These are phyloP conservation scores for Saccharomycopsis lassenensis DNA, from an alignment of 805 yeast genomes.

Conservation along the genomic window DNA sequence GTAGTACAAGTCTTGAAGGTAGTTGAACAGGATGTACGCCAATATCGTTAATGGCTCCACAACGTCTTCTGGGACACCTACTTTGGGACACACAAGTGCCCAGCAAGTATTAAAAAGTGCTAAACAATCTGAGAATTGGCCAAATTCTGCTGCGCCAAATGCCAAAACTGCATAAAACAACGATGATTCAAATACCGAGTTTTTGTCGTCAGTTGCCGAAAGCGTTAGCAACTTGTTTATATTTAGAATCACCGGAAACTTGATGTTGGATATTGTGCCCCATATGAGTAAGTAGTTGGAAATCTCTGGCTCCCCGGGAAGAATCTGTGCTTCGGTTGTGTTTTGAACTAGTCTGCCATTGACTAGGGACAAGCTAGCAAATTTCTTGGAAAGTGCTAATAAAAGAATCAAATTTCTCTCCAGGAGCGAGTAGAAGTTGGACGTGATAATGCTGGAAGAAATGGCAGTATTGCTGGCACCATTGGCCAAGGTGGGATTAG, in stretches of 20 bases:
- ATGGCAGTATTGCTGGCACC: not conserved
- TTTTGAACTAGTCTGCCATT: slow-evolving; percentile 8
- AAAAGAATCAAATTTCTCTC: slow-evolving; percentile 17
- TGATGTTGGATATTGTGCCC: slow-evolving; percentile 19
- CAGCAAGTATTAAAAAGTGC: slow-evolving; percentile 35
- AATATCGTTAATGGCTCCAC: slow-evolving; percentile 36
- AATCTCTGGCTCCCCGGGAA: slow-evolving; percentile 11
- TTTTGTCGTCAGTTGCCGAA: slow-evolving; percentile 3
- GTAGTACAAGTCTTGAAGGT: slow-evolving; percentile 23
- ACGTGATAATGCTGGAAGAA: slow-evolving; percentile 13
- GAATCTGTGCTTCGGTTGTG: slow-evolving; percentile 1
- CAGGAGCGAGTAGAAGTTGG: slow-evolving; percentile 18
- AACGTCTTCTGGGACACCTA: slow-evolving; percentile 26
- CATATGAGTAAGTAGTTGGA: slow-evolving; percentile 18
- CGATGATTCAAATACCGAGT: slow-evolving; percentile 24
- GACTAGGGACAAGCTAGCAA: slow-evolving; percentile 11
- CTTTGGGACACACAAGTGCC: slow-evolving; percentile 26
- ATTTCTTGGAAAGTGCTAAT: slow-evolving; percentile 16
- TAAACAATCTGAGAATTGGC: slow-evolving; percentile 27
- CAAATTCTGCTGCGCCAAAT: slow-evolving; percentile 32
- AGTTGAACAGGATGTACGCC: slow-evolving; percentile 32
- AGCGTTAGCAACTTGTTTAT: slow-evolving; percentile 15
- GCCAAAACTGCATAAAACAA: slow-evolving; percentile 35
- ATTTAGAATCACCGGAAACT: slow-evolving; percentile 17
- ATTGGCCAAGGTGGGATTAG: not conserved